phyloP scores from a whole-genome alignment of 2,329 filamentous ascomycete species.

The Xylariaceae sp. region DNA sequence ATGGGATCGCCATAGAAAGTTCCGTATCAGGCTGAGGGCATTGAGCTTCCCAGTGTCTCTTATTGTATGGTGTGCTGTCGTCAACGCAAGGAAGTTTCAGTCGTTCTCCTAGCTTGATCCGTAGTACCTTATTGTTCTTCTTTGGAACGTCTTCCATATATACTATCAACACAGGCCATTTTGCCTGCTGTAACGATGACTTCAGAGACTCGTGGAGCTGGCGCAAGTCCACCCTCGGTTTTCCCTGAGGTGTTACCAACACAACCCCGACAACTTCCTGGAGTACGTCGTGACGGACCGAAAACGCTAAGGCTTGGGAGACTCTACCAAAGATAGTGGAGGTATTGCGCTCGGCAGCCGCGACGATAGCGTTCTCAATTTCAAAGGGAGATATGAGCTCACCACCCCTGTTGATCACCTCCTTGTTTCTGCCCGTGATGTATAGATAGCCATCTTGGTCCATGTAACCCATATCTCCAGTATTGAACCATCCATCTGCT shows the following conservation, averaged over 20 bases:
- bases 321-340: slow-evolving; percentile 51
- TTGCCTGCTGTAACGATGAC: slow-evolving; percentile 53
- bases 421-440: slow-evolving; percentile 58
- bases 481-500: slow-evolving; percentile 55
- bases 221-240: slow-evolving; percentile 50
- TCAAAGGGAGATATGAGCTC: slow-evolving; percentile 63
- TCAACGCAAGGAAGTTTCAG: slow-evolving; percentile 48
- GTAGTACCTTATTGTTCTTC: slow-evolving; percentile 60
- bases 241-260: slow-evolving; percentile 49
- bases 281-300: slow-evolving; percentile 53
- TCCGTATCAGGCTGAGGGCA: slow-evolving; percentile 53
- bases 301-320: slow-evolving; percentile 55
- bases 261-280: slow-evolving; percentile 60
- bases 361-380: slow-evolving; percentile 58
- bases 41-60: slow-evolving; percentile 52
- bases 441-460: slow-evolving; percentile 55
- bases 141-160: slow-evolving; percentile 60
- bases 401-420: slow-evolving; percentile 60
- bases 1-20: slow-evolving; percentile 45
- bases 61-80: slow-evolving; percentile 46
- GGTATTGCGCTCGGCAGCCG: slow-evolving; percentile 44
- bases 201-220: slow-evolving; percentile 51
- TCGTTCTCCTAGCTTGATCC: slow-evolving; percentile 54
- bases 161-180: slow-evolving; percentile 54
- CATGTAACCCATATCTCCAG: slow-evolving; percentile 56